Evolutionary conservation across 495 filamentous ascomycete genomes (phyloP).

Genomic region (Neurospora sp.): DNA sequence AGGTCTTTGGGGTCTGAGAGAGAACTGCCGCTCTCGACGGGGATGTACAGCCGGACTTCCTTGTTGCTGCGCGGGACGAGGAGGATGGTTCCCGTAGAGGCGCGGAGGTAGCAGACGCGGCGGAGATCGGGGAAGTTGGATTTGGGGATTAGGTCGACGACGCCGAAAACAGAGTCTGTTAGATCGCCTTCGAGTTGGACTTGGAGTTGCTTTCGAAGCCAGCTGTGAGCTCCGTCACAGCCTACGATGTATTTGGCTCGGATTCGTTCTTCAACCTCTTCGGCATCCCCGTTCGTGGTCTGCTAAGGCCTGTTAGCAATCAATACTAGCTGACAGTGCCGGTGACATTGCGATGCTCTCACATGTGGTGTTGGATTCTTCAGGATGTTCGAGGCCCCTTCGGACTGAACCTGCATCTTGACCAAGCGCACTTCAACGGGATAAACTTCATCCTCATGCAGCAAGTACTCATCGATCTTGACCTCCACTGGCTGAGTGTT

Average conservation of each 20-base stretch:
- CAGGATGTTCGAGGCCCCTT: background rate
- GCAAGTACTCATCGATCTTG: slow-evolving; percentile 29
- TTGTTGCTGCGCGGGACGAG: slow-evolving; percentile 57
- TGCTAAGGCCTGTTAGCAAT: slow-evolving; percentile 3
- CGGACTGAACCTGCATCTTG: slow-evolving; percentile 18
- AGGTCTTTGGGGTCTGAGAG: slow-evolving; percentile 38
- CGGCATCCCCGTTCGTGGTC: slow-evolving; percentile 24
- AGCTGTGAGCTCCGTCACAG: slow-evolving; percentile 57
- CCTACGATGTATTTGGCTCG: slow-evolving; percentile 58
- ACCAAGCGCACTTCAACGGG: slow-evolving; percentile 41
- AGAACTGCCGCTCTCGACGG: slow-evolving; percentile 35
- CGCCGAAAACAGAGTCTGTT: slow-evolving; percentile 53
- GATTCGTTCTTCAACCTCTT: slow-evolving; percentile 20
- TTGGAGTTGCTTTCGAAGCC: slow-evolving; percentile 48
- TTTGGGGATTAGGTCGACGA: slow-evolving; percentile 55
- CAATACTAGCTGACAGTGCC: slow-evolving; percentile 11
- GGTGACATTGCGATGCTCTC: background rate
- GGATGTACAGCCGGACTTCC: slow-evolving; percentile 57
- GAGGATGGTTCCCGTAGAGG: slow-evolving; percentile 53
- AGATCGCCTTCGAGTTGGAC: slow-evolving; percentile 45
- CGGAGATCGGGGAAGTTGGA: slow-evolving; percentile 66
- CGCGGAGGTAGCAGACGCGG: slow-evolving; percentile 50
- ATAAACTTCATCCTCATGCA: slow-evolving; percentile 37
- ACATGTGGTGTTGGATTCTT: background rate
- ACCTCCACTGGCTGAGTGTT: slow-evolving; percentile 39